A percentile compares a stretch with the other conserved stretches of the same genome.
Evolutionary conservation across 495 filamentous ascomycete genomes (phyloP).

Genomic region (Podospora pseudopauciseta): DNA sequence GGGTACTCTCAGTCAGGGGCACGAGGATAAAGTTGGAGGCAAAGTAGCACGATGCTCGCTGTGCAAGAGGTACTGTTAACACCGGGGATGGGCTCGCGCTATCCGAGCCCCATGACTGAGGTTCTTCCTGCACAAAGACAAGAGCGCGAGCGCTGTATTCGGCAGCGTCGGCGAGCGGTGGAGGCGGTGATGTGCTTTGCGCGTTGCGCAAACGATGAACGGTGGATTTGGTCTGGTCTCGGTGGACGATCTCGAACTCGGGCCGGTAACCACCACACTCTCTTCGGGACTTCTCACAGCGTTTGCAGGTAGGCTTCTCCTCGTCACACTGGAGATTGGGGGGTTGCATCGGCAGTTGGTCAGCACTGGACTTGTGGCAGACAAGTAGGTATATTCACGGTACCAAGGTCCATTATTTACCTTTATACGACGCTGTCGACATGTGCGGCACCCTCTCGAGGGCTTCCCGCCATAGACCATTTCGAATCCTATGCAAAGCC

Average conservation of each 20-base stretch:
- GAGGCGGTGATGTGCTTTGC: constrained; percentile 23
- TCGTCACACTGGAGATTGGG: constrained; percentile 58
- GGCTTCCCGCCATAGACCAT: constrained; percentile 77
- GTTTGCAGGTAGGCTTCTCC: constrained; percentile 60
- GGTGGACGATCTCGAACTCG: constrained; percentile 65
- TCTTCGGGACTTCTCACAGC: constrained; percentile 62
- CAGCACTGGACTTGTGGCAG: not conserved
- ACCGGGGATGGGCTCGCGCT: constrained; percentile 19
- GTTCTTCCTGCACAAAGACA: constrained; percentile 16
- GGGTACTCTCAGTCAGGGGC: constrained; percentile 35
- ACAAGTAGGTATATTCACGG: not conserved
- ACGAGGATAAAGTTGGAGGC: constrained; percentile 53
- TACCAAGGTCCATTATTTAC: constrained; percentile 37
- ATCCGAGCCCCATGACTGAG: constrained; percentile 2
- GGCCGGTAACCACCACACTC: constrained; percentile 63
- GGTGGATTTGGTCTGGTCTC: constrained; percentile 59
- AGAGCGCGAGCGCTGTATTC: not conserved
- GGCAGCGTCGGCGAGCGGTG: not conserved
- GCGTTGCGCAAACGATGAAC: constrained; percentile 41
- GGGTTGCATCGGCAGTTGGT: not conserved
- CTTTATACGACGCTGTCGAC: constrained; percentile 66
- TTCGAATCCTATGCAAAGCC: not conserved
- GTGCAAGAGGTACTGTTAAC: constrained; percentile 37
- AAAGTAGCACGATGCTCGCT: constrained; percentile 53
- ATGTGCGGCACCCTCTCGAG: constrained; percentile 68